A percentile compares a stretch with the other conserved stretches of the same genome.
These are phyloP conservation scores for Sugiyamaella smithiae DNA, from an alignment of 805 yeast genomes.

Conservation along the genomic window DNA sequence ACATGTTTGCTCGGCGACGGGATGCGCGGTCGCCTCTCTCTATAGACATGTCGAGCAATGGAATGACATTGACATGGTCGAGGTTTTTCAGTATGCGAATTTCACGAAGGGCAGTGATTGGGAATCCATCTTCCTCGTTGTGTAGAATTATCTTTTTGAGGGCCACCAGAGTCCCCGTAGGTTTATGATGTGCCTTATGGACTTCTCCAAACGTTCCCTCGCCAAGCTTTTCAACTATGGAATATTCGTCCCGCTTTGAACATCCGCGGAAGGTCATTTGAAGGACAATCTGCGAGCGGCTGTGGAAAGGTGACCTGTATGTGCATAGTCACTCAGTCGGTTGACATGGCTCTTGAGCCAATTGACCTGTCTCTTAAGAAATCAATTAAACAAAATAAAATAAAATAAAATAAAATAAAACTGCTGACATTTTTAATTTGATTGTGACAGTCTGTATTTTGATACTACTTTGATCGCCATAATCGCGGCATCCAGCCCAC, in stretches of 20 bases:
- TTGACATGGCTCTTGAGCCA: too few relatives aligned
- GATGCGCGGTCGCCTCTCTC: conserved; percentile 38
- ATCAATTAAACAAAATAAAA: too few relatives aligned
- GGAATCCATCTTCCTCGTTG: conserved; percentile 74
- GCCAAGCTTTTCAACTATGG: conserved; percentile 49
- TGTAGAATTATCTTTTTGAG: conserved; percentile 80
- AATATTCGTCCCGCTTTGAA: conserved; percentile 28
- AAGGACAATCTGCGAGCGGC: not conserved
- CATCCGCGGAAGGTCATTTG: conserved; percentile 30
- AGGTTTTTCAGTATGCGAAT: conserved; percentile 74
- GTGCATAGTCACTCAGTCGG: too few relatives aligned
- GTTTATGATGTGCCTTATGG: conserved; percentile 60
- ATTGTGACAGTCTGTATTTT: too few relatives aligned
- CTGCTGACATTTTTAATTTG: too few relatives aligned
- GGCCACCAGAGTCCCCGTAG: conserved; percentile 69
- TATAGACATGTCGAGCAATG: conserved; percentile 74
- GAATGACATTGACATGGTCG: conserved; percentile 67
- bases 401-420: too few relatives aligned
- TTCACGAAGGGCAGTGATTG: conserved; percentile 93
- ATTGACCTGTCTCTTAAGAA: too few relatives aligned
- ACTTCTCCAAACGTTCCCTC: conserved; percentile 92
- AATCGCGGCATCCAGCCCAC: too few relatives aligned
- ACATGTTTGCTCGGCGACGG: conserved; percentile 46
- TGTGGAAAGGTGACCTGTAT: too few relatives aligned
- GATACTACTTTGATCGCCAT: too few relatives aligned